A percentile compares a stretch with the other conserved stretches of the same genome.
phyloP scores from a whole-genome alignment of 2,329 filamentous ascomycete species.

The Exutisphaerella laricina region DNA sequence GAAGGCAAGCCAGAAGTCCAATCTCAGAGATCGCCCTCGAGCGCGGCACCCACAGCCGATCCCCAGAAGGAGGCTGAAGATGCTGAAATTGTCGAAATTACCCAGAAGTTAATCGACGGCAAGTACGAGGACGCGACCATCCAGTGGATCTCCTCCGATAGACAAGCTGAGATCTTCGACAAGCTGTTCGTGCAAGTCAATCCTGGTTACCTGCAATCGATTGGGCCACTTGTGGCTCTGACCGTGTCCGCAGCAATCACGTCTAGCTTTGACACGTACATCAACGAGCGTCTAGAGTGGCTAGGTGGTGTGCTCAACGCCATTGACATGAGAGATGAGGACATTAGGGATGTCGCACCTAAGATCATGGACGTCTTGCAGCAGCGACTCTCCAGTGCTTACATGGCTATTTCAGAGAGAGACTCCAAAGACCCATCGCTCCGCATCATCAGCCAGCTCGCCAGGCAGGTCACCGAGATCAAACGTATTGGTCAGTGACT shows the following conservation, averaged over 20 bases:
- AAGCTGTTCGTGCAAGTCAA: slow-evolving; percentile 54
- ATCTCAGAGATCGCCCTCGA: slow-evolving; percentile 8
- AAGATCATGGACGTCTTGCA: slow-evolving; percentile 56
- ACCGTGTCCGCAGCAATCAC: slow-evolving; percentile 60
- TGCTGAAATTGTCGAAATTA: slow-evolving; percentile 57
- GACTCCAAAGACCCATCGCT: slow-evolving; percentile 45
- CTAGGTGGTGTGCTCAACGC: slow-evolving; percentile 50
- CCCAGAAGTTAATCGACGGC: slow-evolving; percentile 55
- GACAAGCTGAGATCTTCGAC: slow-evolving; percentile 57
- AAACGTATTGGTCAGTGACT: slow-evolving; percentile 20
- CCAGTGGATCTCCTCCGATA: slow-evolving; percentile 56
- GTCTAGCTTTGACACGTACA: slow-evolving; percentile 49
- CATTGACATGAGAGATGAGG: slow-evolving; percentile 43
- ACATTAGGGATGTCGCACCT: slow-evolving; percentile 52
- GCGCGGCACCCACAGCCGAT: slow-evolving; percentile 13
- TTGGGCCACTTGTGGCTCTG: slow-evolving; percentile 54
- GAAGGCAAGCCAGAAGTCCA: slow-evolving; percentile 39
- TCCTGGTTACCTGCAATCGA: slow-evolving; percentile 50
- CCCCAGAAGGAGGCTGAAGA: slow-evolving; percentile 46
- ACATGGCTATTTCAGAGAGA: slow-evolving; percentile 51
- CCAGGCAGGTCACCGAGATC: slow-evolving; percentile 27
- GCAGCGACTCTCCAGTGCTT: slow-evolving; percentile 52
- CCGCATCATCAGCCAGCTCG: slow-evolving; percentile 27
- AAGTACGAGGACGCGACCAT: slow-evolving; percentile 45
- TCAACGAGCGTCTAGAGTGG: slow-evolving; percentile 54